Base-by-base conservation (phyloP, 352 stramenopile genomes). In the Globisporangium parvum region DNA sequence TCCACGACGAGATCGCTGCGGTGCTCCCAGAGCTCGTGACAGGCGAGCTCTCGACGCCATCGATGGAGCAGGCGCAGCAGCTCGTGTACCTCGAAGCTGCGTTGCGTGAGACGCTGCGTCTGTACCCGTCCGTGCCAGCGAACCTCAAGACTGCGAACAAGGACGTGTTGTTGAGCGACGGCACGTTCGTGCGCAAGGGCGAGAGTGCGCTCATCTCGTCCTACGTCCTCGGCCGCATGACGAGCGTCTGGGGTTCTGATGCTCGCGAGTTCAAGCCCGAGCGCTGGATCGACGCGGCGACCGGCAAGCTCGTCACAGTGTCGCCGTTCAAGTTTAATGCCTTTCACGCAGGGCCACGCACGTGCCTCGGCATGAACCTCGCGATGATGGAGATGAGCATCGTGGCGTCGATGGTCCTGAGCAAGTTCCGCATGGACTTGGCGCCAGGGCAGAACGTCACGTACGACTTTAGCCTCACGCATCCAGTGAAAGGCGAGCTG, bases 231-330 rank as follows among this genome's bases (percentile, higher is more conserved):
- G n/a, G n/a, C n/a, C n/a, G n/a, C n/a, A n/a, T n/a, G n/a, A n/a
- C n/a, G n/a, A n/a, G n/a, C n/a, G n/a, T n/a, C n/a, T n/a, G n/a
- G n/a, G n/a, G n/a, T n/a, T n/a, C n/a, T n/a, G n/a, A n/a, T n/a
- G n/a, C n/a, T n/a, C n/a, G n/a, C 6, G 66, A 88, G 59, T 90
- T 84, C 53, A 78, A 79, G 10, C 80, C 82, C 5, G 77, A 91
- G 42, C 78, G 83, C 20, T 91, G 76, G 75, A 60, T 91, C 23
- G 79, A 88, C 10, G 28, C 59, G n/a, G n/a, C n/a, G n/a, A n/a
- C n/a, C 39, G 12, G 39, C 12, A 17, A 20, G 39, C 14, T 17
- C 17, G 39, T 20, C 12, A 17, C 39, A 15, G 39, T 45, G 39
- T 20, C 39, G 39, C 0, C 39, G 14, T 45, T 45, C 17, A 4